Conservation (phyloP, 192 early-diverging fungal genomes). For the Chytriomyces confervae region DNA sequence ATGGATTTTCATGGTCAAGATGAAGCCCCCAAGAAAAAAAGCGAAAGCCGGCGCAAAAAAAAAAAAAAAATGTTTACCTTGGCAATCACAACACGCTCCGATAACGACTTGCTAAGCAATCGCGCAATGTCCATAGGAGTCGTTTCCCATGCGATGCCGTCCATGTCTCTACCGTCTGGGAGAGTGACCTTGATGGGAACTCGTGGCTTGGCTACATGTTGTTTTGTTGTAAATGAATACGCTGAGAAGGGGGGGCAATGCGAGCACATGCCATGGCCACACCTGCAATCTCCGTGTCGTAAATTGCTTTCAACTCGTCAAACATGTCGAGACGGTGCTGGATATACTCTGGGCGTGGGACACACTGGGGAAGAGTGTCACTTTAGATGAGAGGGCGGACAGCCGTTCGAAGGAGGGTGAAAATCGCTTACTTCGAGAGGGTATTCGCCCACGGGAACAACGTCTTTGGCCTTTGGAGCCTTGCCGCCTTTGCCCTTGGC, state of each 20-base stretch:
- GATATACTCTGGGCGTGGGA: conserved; percentile 77
- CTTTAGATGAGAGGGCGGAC: not conserved
- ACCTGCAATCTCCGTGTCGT: conserved; percentile 71
- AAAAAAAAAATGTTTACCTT: conserved; percentile 65
- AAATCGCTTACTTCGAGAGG: conserved; percentile 22
- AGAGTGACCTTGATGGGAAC: conserved; percentile 74
- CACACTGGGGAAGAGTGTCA: conserved; percentile 42
- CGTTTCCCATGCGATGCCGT: conserved; percentile 92
- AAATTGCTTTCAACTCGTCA: conserved; percentile 69
- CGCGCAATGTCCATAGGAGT: conserved; percentile 91
- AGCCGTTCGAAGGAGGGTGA: not conserved
- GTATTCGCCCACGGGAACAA: conserved; percentile 14
- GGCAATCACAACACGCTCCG: conserved; percentile 89
- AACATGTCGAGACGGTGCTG: conserved; percentile 81
- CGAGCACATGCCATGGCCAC: not conserved
- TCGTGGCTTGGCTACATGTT: conserved; percentile 47
- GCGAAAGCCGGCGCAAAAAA: not conserved
- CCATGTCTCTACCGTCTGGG: conserved; percentile 81
- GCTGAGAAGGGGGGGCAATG: not conserved
- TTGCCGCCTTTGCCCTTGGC: not conserved
- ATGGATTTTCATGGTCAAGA: too few species aligned
- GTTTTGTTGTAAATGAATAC: not conserved
- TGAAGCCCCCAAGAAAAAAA: not conserved
- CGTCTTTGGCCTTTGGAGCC: not conserved
- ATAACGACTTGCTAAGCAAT: conserved; percentile 85